phyloP scores from a whole-genome alignment of 805 yeast species.

The Blastobotrys peoriensis region DNA sequence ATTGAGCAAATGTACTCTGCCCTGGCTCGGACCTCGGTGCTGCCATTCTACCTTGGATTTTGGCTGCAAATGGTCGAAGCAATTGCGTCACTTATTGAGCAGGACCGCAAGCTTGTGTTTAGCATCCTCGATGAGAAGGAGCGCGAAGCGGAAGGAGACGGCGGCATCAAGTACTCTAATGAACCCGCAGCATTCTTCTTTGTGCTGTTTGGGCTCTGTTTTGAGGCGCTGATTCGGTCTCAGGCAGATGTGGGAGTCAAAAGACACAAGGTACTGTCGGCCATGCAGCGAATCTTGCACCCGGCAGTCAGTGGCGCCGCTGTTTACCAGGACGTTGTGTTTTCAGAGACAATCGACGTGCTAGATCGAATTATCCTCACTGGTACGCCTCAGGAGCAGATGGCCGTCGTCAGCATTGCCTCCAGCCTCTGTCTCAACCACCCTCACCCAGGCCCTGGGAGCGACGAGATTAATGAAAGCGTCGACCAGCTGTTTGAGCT shows the following conservation, averaged over 20 bases:
- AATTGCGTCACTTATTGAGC: constrained; percentile 56
- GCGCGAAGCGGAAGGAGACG: constrained; percentile 31
- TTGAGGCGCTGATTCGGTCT: constrained; percentile 59
- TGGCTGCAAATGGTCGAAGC: constrained; percentile 81
- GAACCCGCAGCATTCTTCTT: constrained; percentile 52
- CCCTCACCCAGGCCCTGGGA: constrained; percentile 33
- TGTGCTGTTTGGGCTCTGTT: constrained; percentile 75
- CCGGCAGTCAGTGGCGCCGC: constrained; percentile 51
- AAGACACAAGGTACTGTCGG: constrained; percentile 36
- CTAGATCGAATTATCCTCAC: constrained; percentile 65
- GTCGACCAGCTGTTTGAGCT: constrained; percentile 81
- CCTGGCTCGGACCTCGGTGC: constrained; percentile 35
- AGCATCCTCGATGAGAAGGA: constrained; percentile 51
- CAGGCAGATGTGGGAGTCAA: constrained; percentile 24
- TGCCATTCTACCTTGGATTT: constrained; percentile 45
- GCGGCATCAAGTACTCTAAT: constrained; percentile 21
- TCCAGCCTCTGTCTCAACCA: constrained; percentile 47
- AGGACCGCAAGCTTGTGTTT: constrained; percentile 40
- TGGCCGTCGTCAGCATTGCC: constrained; percentile 49
- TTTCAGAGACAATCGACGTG: constrained; percentile 68
- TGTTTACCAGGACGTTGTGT: constrained; percentile 60
- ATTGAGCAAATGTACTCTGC: constrained; percentile 30
- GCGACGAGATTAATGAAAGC: constrained; percentile 39
- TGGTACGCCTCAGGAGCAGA: constrained; percentile 43
- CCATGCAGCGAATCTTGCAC: constrained; percentile 51